Evolutionary conservation across 1,284 basidiomycete species (phyloP), one percentile per base, ranked within the genome.

Genomic region (Pseudozyma flocculosa): DNA sequence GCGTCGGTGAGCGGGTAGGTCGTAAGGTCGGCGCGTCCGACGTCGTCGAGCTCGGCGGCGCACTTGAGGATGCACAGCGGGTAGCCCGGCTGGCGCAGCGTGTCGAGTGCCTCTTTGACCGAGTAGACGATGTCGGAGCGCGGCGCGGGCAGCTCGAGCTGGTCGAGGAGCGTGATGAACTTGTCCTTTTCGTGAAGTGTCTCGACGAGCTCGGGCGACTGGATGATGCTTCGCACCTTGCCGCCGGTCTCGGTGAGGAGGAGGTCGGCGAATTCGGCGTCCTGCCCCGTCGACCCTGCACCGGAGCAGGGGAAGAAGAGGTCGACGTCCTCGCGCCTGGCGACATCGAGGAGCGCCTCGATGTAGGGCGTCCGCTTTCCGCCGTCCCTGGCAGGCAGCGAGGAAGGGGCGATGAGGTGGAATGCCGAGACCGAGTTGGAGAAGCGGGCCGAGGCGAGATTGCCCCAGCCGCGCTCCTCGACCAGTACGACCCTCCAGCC

Each of bases 401-500:
- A 56, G 5, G 56, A 55, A 5, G 54, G 32, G 1, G 76, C 68
- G 1, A 72, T 42, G 3, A 65, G 51, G 19, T 51, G 53, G 29
- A 70, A 70, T 0, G 44, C 40, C 22, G 75, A 68, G 4, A 80
- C 69, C 11, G 75, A 63, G 29, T 68, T 58, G 7, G 79, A 80
- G 65, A 78, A 80, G 36, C 78, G 75, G 43, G 79, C 64, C 2
- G 80, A 78, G 40, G 79, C 79, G 4, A 76, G 60, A 17, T 77
- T 73, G 23, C 79, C 78, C 79, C 79, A 80, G 4, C 75, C 77
- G 30, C 60, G 59, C 61, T 80, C 79, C 48, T 80, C 80, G 14
- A 80, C 79, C 8, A 80, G 73, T 8, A 80, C 75, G 2, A 81
- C 79, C n/a, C 70, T 66, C 70, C 77, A 80, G n/a, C 80, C 80